These are phyloP conservation scores for Oryza glaberrima DNA, from an alignment of 176 grass and related monocot species.

Conservation along the genomic window DNA sequence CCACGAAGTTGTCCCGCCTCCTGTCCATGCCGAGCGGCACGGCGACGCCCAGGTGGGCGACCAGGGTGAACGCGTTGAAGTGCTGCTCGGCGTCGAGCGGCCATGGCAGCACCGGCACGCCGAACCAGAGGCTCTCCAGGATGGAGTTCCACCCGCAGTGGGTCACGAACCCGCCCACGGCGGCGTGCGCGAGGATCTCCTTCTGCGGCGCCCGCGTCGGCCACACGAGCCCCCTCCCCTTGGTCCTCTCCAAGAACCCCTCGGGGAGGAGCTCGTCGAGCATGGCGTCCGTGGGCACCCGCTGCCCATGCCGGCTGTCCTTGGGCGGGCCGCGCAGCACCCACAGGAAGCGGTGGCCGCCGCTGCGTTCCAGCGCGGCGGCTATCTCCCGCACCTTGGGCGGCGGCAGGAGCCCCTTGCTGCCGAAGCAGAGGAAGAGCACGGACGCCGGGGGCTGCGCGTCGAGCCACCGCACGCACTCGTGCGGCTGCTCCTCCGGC, in stretches of 20 bases:
- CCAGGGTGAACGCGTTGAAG: slow-evolving; percentile 39
- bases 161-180: slow-evolving; percentile 30
- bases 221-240: background rate
- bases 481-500: background rate
- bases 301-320: background rate
- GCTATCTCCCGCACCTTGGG: background rate
- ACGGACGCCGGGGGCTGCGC: background rate
- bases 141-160: slow-evolving; percentile 61
- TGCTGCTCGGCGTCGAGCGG: slow-evolving; percentile 49
- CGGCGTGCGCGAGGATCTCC: background rate
- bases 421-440: background rate
- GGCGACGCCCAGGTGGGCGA: background rate
- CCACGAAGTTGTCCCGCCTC: background rate
- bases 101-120: slow-evolving; percentile 42
- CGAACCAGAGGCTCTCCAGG: slow-evolving; percentile 46
- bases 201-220: background rate
- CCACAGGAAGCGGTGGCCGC: background rate
- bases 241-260: background rate
- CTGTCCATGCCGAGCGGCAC: background rate
- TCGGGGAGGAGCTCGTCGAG: background rate
- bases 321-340: background rate
- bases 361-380: background rate
- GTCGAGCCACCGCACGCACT: background rate
- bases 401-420: background rate
- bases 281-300: background rate